phyloP scores from a whole-genome alignment of 2,329 filamentous ascomycete genomes.

The Verticillium nonalfalfae region DNA sequence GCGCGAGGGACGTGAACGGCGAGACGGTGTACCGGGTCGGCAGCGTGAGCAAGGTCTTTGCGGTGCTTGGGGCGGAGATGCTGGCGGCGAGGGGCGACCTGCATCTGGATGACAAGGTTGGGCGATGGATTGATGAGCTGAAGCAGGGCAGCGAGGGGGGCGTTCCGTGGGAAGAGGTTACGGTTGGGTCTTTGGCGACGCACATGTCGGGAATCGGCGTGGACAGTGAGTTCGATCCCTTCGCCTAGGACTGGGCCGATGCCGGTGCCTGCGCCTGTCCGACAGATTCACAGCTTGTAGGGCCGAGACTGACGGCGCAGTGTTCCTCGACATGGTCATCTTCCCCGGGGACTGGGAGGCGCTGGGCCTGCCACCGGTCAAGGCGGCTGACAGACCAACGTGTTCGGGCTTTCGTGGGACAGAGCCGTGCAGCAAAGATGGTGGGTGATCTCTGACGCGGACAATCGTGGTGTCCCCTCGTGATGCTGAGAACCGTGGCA shows the following conservation, averaged over 20 bases:
- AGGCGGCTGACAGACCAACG: conserved; percentile 18
- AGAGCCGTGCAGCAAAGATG: conserved; percentile 19
- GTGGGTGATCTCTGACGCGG: conserved; percentile 1
- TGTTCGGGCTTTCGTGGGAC: conserved; percentile 28
- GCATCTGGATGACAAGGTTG: conserved; percentile 31
- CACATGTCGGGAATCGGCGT: conserved; percentile 36
- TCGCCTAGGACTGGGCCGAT: not conserved
- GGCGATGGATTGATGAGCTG: conserved; percentile 36
- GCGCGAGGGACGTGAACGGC: conserved; percentile 17
- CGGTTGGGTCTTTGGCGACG: conserved; percentile 33
- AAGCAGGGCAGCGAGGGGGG: conserved; percentile 11
- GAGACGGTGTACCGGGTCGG: conserved; percentile 31
- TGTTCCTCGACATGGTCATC: conserved; percentile 24
- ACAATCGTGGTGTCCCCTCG: not conserved
- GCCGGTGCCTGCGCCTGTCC: too few relatives aligned
- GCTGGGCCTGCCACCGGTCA: conserved; percentile 24
- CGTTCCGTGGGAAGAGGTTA: conserved; percentile 39
- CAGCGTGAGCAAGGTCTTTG: conserved; percentile 32
- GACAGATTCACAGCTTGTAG: too few relatives aligned
- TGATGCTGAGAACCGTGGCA: not conserved
- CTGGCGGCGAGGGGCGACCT: conserved; percentile 4
- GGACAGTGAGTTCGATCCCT: conserved; percentile 21
- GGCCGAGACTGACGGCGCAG: conserved; percentile 12
- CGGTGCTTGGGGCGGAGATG: conserved; percentile 9
- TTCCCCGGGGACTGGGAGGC: conserved; percentile 19